A percentile compares a stretch with the other conserved stretches of the same genome.
Conservation (phyloP, 2,329 filamentous ascomycete genomes). For the Neoascochyta sp. region DNA sequence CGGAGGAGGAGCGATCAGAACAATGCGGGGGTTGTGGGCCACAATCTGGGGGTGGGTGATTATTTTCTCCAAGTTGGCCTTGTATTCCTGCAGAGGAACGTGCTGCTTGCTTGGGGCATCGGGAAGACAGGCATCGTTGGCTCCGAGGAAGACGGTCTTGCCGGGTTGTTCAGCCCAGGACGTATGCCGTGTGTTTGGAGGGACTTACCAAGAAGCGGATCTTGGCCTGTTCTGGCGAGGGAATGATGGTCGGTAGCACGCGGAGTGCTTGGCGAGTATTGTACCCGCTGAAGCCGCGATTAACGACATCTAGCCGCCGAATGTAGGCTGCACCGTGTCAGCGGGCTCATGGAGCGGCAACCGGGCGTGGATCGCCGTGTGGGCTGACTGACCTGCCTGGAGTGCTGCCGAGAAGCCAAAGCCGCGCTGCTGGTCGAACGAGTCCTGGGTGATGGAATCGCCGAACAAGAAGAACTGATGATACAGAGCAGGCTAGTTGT, state of each 20-base stretch:
- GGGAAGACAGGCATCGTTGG: constrained; percentile 79
- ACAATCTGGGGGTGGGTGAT: constrained; percentile 66
- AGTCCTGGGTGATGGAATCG: constrained; percentile 78
- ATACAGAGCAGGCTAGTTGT: constrained; percentile 26
- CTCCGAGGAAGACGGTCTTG: constrained; percentile 76
- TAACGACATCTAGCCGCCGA: constrained; percentile 78
- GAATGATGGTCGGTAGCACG: constrained; percentile 67
- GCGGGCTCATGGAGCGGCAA: constrained; percentile 7
- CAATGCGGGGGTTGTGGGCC: constrained; percentile 67
- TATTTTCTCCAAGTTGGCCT: constrained; percentile 67
- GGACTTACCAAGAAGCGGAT: constrained; percentile 62
- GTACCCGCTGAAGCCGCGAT: constrained; percentile 83
- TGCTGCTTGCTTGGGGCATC: constrained; percentile 65
- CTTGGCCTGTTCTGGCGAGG: constrained; percentile 57
- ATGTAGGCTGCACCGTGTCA: constrained; percentile 59
- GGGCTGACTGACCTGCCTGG: constrained; percentile 57
- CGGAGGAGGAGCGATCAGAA: constrained; percentile 79
- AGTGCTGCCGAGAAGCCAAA: constrained; percentile 73
- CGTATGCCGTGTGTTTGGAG: not conserved
- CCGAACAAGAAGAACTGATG: constrained; percentile 70
- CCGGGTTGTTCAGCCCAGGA: constrained; percentile 8
- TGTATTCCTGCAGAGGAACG: constrained; percentile 72
- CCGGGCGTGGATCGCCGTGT: constrained; percentile 1
- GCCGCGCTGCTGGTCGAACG: constrained; percentile 58
- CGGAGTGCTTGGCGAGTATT: constrained; percentile 71